Base-by-base conservation (phyloP, 768 basidiomycete genomes). In the Boletus tylopilopsis region DNA sequence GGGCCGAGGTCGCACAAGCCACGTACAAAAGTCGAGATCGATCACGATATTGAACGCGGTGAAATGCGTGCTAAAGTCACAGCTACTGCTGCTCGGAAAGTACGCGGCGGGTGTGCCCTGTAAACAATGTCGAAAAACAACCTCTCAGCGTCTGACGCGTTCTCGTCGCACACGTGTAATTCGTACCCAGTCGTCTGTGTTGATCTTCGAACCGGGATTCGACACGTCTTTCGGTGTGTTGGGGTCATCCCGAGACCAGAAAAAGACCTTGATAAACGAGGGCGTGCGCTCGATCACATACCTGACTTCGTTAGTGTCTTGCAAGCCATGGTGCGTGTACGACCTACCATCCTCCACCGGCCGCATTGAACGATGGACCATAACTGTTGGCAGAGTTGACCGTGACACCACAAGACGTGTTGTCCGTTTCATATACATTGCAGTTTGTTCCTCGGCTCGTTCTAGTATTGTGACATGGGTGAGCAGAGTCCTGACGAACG, bases 21-120 rank as follows among this genome's bases (percentile, higher is more conserved):
- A 51, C 65, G 7, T 21, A 64, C 63, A 67, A 38, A 64, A 65
- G 33, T 61, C 60, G 10, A 64, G 58, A 56, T 88, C 81, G 56
- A 89, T 82, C 53, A 87, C 70, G 48, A 87, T 86, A 52, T 79
- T 81, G 59, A 86, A 77, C 1, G 71, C 53, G 10, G 74, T 68
- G 56, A 88, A 81, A 49, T 81, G 68, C 41, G 71, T 67, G 40
- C 70, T 52, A 38, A 90, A 73, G 51, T 84, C 68, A 60, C 87
- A 90, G 42, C 71, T 66, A 3, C 70, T 76, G 57, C 71, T 75
- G 10, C 56, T 47, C 16, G 85, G 84, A 68, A 86, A 89, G 56
- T 73, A 73, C 2, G 85, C 87, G 1, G 64, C 58, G 4, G 85
- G 85, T 0, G 66, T 75, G 9, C 85, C 83, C 82, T 83, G 27